Percentiles rank a stretch among this genome's conserved stretches.
Conservation (phyloP, 139 green algal genomes). For the Chlamydomonas incerta region DNA sequence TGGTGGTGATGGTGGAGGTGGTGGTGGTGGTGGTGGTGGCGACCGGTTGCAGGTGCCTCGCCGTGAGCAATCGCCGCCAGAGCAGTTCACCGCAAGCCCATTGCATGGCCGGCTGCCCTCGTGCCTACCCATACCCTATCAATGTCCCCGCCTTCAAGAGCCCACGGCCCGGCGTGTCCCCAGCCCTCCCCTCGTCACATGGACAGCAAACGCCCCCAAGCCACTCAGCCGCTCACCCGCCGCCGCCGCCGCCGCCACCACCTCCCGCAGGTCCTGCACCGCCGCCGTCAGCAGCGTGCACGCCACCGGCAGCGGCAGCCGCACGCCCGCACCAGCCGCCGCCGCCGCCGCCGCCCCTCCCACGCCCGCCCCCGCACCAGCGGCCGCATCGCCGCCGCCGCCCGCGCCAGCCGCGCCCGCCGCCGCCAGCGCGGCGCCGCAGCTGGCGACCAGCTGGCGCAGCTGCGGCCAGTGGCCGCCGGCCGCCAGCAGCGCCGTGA, state of each 20-base stretch:
- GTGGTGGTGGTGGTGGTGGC: too few relatives aligned
- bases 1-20: too few relatives aligned
- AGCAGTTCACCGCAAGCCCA: too few relatives aligned
- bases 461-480: conserved; percentile 27
- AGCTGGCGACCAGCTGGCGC: not conserved
- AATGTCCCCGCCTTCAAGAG: too few relatives aligned
- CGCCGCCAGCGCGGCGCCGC: not conserved
- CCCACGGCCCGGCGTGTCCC: too few relatives aligned
- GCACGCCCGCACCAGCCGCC: too few relatives aligned
- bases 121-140: too few relatives aligned
- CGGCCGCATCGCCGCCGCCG: not conserved
- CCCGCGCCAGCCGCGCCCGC: not conserved
- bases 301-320: not conserved
- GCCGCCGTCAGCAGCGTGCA: not conserved
- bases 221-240: not conserved
- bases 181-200: too few relatives aligned
- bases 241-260: not conserved
- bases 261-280: not conserved
- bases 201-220: too few relatives aligned
- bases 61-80: too few relatives aligned
- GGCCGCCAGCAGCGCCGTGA: not conserved
- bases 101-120: too few relatives aligned
- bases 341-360: not conserved
- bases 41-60: too few relatives aligned
- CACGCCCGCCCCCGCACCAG: not conserved